A percentile compares a stretch with the other conserved stretches of the same genome.
Evolutionary conservation across 768 basidiomycete species (phyloP).

Genomic region (Strobilomyces dryophilus): DNA sequence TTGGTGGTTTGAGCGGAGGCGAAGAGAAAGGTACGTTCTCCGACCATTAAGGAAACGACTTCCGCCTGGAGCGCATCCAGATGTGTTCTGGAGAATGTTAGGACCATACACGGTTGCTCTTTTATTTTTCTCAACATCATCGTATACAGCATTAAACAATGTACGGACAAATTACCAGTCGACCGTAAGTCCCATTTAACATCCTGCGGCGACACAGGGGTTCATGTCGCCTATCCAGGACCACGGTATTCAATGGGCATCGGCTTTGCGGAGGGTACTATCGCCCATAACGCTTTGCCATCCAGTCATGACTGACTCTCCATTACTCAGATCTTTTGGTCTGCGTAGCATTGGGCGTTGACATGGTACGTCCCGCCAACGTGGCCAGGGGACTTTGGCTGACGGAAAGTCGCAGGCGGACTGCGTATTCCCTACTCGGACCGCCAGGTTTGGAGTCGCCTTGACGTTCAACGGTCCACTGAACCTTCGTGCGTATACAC

Average conservation of each 20-base stretch:
- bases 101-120: constrained; percentile 16
- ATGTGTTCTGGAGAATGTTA: constrained; percentile 83
- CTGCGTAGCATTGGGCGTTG: constrained; percentile 87
- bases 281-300: background rate
- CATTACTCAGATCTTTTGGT: constrained; percentile 68
- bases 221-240: constrained; percentile 40
- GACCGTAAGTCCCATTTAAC: constrained; percentile 51
- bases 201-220: background rate
- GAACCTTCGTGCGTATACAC: constrained; percentile 58
- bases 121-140: constrained; percentile 14
- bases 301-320: background rate
- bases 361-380: constrained; percentile 58
- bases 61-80: constrained; percentile 34
- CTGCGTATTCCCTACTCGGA: constrained; percentile 91
- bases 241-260: constrained; percentile 93
- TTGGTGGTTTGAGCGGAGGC: constrained; percentile 87
- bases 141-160: constrained; percentile 66
- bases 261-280: constrained; percentile 82
- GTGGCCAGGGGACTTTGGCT: background rate
- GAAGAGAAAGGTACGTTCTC: constrained; percentile 74
- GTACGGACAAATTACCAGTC: constrained; percentile 70
- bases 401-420: constrained; percentile 56
- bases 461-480: constrained; percentile 77
- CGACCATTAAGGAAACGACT: constrained; percentile 5
- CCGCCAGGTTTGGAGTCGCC: constrained; percentile 88